These are phyloP conservation scores for Diutina sp. DNA, from an alignment of 1,139 yeast species.

Conservation along the genomic window DNA sequence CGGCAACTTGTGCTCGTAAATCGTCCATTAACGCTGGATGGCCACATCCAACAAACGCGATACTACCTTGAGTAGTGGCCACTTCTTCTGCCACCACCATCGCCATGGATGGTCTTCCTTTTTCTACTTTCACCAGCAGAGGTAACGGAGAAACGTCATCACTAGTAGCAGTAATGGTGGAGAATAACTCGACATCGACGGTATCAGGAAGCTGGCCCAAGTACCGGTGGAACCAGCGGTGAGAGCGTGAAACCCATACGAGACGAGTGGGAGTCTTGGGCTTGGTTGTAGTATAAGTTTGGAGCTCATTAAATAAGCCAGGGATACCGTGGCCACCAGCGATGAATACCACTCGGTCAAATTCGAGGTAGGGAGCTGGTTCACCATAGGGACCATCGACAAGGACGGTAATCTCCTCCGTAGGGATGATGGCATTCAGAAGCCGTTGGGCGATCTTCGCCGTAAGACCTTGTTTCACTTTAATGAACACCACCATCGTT, in stretches of 20 bases:
- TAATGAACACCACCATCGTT: not conserved
- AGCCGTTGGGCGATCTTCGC: not conserved
- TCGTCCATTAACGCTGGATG: not conserved
- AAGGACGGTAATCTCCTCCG: conserved; percentile 16
- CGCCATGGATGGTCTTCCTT: not conserved
- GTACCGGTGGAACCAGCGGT: not conserved
- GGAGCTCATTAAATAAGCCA: conserved; percentile 24
- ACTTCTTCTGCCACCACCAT: not conserved
- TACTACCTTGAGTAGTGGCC: not conserved
- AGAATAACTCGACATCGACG: not conserved
- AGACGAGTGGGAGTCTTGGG: not conserved
- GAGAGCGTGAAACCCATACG: not conserved
- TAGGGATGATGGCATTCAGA: not conserved
- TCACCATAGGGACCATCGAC: conserved; percentile 36
- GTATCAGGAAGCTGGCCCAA: not conserved
- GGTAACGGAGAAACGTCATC: not conserved
- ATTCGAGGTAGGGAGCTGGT: not conserved
- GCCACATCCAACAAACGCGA: not conserved
- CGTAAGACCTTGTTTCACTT: not conserved
- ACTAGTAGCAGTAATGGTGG: not conserved
- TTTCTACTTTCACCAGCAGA: not conserved
- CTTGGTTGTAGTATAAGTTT: not conserved
- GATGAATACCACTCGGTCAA: not conserved
- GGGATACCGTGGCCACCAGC: conserved; percentile 53
- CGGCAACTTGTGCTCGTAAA: not conserved